These are phyloP conservation scores for Nepenthes gracilis DNA, from an alignment of 148 eudicot genomes.

Conservation along the genomic window DNA sequence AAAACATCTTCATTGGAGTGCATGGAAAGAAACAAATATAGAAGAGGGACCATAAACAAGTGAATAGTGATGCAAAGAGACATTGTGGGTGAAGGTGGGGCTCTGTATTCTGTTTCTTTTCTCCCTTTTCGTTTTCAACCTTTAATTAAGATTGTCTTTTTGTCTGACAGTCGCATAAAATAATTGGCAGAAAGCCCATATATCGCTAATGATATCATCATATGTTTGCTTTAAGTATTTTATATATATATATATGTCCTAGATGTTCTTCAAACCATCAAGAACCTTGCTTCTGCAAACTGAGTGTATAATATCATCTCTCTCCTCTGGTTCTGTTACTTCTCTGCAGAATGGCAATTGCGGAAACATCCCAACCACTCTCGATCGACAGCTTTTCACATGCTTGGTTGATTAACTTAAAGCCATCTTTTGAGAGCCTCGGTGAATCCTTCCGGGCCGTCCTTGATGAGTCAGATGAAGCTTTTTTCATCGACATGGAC, in stretches of 20 bases:
- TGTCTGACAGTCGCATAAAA: conserved; percentile 14
- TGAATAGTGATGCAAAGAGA: conserved; percentile 11
- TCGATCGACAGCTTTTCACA: conserved; percentile 69
- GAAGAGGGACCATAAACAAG: conserved; percentile 11
- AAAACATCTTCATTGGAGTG: conserved; percentile 8
- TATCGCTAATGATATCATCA: background rate
- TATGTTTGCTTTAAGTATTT: conserved; percentile 7
- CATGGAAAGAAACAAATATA: conserved; percentile 11
- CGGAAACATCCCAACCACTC: conserved; percentile 49
- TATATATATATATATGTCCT: conserved; percentile 17
- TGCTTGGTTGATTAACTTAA: conserved; percentile 53
- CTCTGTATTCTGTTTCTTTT: conserved; percentile 5
- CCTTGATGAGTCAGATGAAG: conserved; percentile 39
- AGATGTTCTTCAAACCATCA: conserved; percentile 10
- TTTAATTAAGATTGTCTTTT: conserved; percentile 21
- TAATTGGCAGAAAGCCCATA: conserved; percentile 4
- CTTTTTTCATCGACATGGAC: conserved; percentile 84
- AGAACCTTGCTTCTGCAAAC: background rate
- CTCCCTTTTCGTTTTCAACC: conserved; percentile 20
- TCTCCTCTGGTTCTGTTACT: background rate
- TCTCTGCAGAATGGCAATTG: conserved; percentile 11
- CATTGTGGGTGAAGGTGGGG: conserved; percentile 26
- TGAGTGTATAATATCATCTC: background rate
- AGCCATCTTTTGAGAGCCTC: conserved; percentile 45
- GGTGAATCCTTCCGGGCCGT: conserved; percentile 48